A percentile compares a stretch with the other conserved stretches of the same genome.
phyloP scores from a whole-genome alignment of 2,329 filamentous ascomycete genomes.

The Hymenoscyphus linearis region DNA sequence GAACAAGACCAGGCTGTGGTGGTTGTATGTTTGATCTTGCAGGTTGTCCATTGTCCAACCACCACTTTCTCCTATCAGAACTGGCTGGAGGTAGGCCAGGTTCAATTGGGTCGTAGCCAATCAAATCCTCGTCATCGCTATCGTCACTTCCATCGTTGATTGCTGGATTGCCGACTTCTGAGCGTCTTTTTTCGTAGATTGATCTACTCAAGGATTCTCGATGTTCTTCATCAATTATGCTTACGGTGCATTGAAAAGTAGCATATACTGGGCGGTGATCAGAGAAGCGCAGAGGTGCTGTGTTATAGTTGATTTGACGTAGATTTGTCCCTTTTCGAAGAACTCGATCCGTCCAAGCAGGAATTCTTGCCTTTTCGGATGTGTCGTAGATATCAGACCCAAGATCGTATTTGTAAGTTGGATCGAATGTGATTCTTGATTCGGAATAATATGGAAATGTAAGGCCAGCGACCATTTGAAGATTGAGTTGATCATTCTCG shows the following conservation, averaged over 20 bases:
- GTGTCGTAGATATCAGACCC: constrained; percentile 87
- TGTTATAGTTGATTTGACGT: constrained; percentile 76
- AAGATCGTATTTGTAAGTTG: constrained; percentile 94
- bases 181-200: constrained; percentile 65
- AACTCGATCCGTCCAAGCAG: constrained; percentile 95
- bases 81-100: constrained; percentile 67
- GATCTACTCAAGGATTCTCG: constrained; percentile 69
- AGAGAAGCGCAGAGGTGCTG: constrained; percentile 79
- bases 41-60: constrained; percentile 65
- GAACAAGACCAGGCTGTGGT: constrained; percentile 54
- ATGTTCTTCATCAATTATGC: constrained; percentile 67
- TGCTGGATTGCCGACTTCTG: constrained; percentile 59
- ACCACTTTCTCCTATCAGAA: constrained; percentile 66
- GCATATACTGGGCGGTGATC: constrained; percentile 96
- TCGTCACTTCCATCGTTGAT: constrained; percentile 57
- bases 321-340: constrained; percentile 80
- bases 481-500: constrained; percentile 91
- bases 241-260: constrained; percentile 78
- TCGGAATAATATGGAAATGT: constrained; percentile 92
- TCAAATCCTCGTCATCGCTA: constrained; percentile 70
- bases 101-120: constrained; percentile 77
- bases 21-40: constrained; percentile 68
- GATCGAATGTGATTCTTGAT: constrained; percentile 78
- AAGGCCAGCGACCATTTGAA: constrained; percentile 91
- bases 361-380: constrained; percentile 92